These are phyloP conservation scores for Inosperma sp. DNA, from an alignment of 768 basidiomycete genomes.

Conservation along the genomic window DNA sequence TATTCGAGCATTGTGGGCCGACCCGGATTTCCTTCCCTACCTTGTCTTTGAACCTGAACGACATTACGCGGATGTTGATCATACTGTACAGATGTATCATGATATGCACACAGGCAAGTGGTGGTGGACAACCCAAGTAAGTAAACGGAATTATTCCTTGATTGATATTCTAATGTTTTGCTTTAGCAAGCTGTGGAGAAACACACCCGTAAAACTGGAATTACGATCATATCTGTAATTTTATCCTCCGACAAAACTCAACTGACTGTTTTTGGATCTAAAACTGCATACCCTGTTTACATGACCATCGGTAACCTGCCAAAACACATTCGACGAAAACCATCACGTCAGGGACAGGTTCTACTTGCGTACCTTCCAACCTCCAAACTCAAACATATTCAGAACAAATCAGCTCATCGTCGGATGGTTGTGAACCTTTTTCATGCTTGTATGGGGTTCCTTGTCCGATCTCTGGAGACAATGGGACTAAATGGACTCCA, in stretches of 20 bases:
- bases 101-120: slow-evolving; percentile 48
- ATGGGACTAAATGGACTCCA: slow-evolving; percentile 23
- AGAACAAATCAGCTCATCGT: slow-evolving; percentile 20
- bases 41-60: slow-evolving; percentile 33
- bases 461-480: slow-evolving; percentile 29
- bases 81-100: slow-evolving; percentile 28
- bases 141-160: slow-evolving; percentile 8
- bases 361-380: slow-evolving; percentile 40
- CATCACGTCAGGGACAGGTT: slow-evolving; percentile 30
- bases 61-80: slow-evolving; percentile 31
- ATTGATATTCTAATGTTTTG: not conserved
- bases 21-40: slow-evolving; percentile 31
- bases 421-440: slow-evolving; percentile 28
- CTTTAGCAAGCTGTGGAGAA: slow-evolving; percentile 22
- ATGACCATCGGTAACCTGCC: slow-evolving; percentile 45
- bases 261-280: slow-evolving; percentile 37
- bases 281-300: slow-evolving; percentile 44
- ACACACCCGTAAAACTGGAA: slow-evolving; percentile 14
- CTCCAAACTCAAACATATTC: slow-evolving; percentile 28
- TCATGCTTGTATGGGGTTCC: slow-evolving; percentile 31
- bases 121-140: slow-evolving; percentile 50
- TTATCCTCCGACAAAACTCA: slow-evolving; percentile 45
- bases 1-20: slow-evolving; percentile 30
- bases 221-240: slow-evolving; percentile 40
- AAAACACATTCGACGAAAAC: slow-evolving; percentile 36